A percentile compares a stretch with the other conserved stretches of the same genome.
These are phyloP conservation scores for Trifolium fragiferum DNA, from an alignment of 306 rosid species.

Conservation along the genomic window DNA sequence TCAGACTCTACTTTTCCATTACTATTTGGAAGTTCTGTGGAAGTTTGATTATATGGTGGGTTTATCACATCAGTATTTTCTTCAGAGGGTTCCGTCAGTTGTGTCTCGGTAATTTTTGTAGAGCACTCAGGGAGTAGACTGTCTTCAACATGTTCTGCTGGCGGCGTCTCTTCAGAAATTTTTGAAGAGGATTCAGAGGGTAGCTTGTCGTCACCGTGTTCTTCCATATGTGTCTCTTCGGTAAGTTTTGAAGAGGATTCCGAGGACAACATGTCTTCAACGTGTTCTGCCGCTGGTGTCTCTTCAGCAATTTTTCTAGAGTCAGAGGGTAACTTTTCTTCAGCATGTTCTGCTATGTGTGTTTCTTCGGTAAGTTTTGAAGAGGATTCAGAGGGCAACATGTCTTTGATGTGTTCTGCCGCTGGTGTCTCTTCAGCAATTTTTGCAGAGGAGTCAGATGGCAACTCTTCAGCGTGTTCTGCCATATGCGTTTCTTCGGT, in stretches of 20 bases:
- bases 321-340: constrained; percentile 46
- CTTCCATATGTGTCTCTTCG: constrained; percentile 25
- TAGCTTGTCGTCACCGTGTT: constrained; percentile 39
- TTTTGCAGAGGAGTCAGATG: constrained; percentile 44
- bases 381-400: constrained; percentile 47
- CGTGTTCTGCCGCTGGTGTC: constrained; percentile 37
- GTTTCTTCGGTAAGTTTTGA: constrained; percentile 28
- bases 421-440: constrained; percentile 44
- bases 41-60: constrained; percentile 40
- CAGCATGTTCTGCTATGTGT: constrained; percentile 21
- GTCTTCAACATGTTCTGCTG: constrained; percentile 41
- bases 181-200: constrained; percentile 44
- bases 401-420: constrained; percentile 40
- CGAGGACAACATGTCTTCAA: constrained; percentile 46
- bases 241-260: constrained; percentile 42
- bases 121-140: constrained; percentile 44
- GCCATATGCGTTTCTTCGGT: constrained; percentile 26
- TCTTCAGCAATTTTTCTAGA: constrained; percentile 46
- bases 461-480: constrained; percentile 40
- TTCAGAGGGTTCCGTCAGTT: constrained; percentile 35
- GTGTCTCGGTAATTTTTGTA: constrained; percentile 12
- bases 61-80: constrained; percentile 35
- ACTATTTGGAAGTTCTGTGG: constrained; percentile 41
- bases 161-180: constrained; percentile 39
- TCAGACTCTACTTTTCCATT: constrained; percentile 55